Base-by-base conservation (phyloP, 2,329 filamentous ascomycete species). In the Aspergillus eucalypticola region DNA sequence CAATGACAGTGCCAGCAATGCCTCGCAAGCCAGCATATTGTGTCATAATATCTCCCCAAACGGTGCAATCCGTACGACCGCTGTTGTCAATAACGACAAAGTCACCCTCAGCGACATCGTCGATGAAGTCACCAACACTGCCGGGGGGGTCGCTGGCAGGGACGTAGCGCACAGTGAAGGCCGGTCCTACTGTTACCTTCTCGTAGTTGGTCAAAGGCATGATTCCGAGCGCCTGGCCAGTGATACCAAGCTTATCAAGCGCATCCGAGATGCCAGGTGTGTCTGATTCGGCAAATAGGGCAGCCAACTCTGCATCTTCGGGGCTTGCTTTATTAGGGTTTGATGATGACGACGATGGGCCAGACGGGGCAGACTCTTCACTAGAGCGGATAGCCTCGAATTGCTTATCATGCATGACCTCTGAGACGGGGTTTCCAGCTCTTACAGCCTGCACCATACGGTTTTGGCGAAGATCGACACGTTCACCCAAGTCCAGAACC, bases 11-110 rank as follows among this genome's bases (percentile, higher is more conserved):
- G n/a, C 71, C 72, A n/a, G 69, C 67, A 56, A 74, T 67, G 5
- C 66, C 69, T 44, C 69, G 66, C 2, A 73, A 32, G 3, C 71
- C 69, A 2, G 73, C 71, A 17, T 74, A 75, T 56, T 75, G 71
- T 0, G 73, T 75, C 71, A 75, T 74, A 1, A 74, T 75, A 56
- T 75, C 73, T 1, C 73, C 73, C 73, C 73, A 75, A 3, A 75
- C 70, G 2, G 73, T 75, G 15, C 73, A 75, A 32, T 75, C 71
- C 0, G 65, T 75, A 35, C 73, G 72, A 13, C 72, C 71, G 3
- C 67, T 64, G 10, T 75, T 75, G 50, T 74, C 72, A 32, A 75
- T 75, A 1, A 75, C 71, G 0, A 75, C 66, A 0, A 75, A 50
- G 54, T 75, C 72, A 0, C 71, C 67, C 8, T 54, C 29, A 5